A percentile compares a stretch with the other conserved stretches of the same genome.
Conservation (phyloP, 768 basidiomycete genomes). For the Daedaleopsis sinensis region DNA sequence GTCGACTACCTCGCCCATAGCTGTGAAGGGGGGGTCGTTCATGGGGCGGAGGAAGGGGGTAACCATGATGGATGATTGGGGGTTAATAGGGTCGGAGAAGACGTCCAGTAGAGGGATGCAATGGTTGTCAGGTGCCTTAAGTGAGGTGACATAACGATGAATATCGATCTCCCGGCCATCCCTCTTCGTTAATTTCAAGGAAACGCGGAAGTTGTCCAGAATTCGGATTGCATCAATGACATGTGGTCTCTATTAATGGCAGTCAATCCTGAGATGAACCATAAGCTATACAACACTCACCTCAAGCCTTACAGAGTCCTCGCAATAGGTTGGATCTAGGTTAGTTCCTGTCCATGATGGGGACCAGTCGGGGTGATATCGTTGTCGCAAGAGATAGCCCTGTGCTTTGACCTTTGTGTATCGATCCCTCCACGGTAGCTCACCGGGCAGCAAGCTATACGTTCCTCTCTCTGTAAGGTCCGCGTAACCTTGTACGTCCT, state of each 20-base stretch:
- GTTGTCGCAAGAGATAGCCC: constrained; percentile 25
- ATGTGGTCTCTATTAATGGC: background rate
- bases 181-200: constrained; percentile 6
- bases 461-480: background rate
- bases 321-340: constrained; percentile 12
- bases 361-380: constrained; percentile 15
- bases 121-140: constrained; percentile 22
- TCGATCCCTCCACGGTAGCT: constrained; percentile 15
- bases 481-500: background rate
- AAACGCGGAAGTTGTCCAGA: constrained; percentile 10
- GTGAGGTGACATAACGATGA: background rate
- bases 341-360: constrained; percentile 23
- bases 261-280: background rate
- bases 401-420: constrained; percentile 6
- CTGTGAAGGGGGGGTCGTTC: constrained; percentile 29
- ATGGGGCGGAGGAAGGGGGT: constrained; percentile 30
- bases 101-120: constrained; percentile 27
- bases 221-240: constrained; percentile 20
- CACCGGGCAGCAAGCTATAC: constrained; percentile 2
- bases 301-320: constrained; percentile 12
- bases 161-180: constrained; percentile 12
- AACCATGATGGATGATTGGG: constrained; percentile 18
- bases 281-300: background rate
- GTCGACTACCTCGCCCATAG: constrained; percentile 24
- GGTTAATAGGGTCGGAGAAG: constrained; percentile 21